Evolutionary conservation across 257 asterid species (phyloP), one percentile per base, ranked within the genome.

Genomic region (Salvia splendens): DNA sequence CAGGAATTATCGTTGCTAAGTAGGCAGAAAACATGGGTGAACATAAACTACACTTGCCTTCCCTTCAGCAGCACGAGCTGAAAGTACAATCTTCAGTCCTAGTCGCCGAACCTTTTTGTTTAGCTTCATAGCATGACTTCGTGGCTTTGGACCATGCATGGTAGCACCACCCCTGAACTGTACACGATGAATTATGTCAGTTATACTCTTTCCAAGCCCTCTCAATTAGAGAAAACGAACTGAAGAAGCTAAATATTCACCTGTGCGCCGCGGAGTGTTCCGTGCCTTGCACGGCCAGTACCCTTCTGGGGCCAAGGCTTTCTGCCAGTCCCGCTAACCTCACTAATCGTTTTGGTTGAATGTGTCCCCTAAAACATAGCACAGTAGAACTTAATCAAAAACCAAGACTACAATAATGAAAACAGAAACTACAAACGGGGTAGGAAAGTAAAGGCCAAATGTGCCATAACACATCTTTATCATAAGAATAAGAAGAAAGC

Each of bases 71-170:
- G 90, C 90, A 77, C 91, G 89, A 61, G 95, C 98, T 36, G 98
- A 77, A 61, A 92, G 84, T 69, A 96, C 97, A 81, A 89, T 87
- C 84, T 86, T 92, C 66, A 92, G 76, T 48, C 98, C 98, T 55
- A 89, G 79, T n/a, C 94, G 93, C 8, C 96, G 84, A 65, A 92
- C 96, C 87, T 87, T 87, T 77, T 92, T 92, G 77, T 87, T 87
- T 75, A 92, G 89, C 80, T 87, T 89, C 76, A 86, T 73, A 49
- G 88, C 98, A 78, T 92, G 98, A 77, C 98, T 92, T 56, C 96
- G 89, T 35, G 96, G 98, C 82, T 89, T 92, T 66, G 98, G 97
- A 55, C 98, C 98, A 52, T 92, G 98, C 98, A 79, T 83, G n/a
- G 70, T 42, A 52, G 80, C 80, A 76, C 98, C 98, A 59, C 96